Evolutionary conservation across 352 stramenopile species (phyloP).

Genomic region (Phytophthora hibernalis): DNA sequence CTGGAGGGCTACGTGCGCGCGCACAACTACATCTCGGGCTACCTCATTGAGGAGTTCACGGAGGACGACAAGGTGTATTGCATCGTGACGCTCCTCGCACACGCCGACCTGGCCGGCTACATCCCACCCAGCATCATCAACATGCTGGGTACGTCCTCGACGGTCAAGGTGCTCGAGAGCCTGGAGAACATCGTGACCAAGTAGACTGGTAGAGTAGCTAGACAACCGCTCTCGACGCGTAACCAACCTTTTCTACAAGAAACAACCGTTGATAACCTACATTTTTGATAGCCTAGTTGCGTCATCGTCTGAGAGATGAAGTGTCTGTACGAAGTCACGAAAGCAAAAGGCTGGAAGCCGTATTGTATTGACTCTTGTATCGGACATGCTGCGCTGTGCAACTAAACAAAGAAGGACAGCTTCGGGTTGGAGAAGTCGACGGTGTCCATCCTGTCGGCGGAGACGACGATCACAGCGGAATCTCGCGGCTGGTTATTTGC

Average conservation of each 20-base stretch:
- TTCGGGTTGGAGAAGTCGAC: conserved; percentile 53
- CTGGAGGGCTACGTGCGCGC: conserved; percentile 73
- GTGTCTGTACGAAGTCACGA: neutral
- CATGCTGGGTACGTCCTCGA: conserved; percentile 87
- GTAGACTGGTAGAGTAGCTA: conserved; percentile 32
- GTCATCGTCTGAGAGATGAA: conserved; percentile 24
- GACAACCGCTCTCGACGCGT: conserved; percentile 2
- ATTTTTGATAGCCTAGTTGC: conserved; percentile 26
- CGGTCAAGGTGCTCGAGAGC: conserved; percentile 80
- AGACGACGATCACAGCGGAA: conserved; percentile 47
- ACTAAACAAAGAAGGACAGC: conserved; percentile 56
- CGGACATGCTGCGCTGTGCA: no score
- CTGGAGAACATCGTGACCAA: conserved; percentile 61
- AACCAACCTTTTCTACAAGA: conserved; percentile 20
- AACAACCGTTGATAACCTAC: conserved; percentile 28
- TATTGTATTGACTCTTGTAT: no score
- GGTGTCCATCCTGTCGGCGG: conserved; percentile 49
- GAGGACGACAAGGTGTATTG: conserved; percentile 60
- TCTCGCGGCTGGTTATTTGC: conserved; percentile 3
- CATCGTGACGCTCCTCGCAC: conserved; percentile 76
- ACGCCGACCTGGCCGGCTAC: conserved; percentile 81
- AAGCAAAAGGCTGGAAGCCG: neutral
- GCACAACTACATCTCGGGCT: conserved; percentile 76
- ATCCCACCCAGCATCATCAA: conserved; percentile 84
- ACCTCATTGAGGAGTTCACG: conserved; percentile 74